These are phyloP conservation scores for Friedmanniomyces simplex DNA, from an alignment of 495 filamentous ascomycete species.

Conservation along the genomic window DNA sequence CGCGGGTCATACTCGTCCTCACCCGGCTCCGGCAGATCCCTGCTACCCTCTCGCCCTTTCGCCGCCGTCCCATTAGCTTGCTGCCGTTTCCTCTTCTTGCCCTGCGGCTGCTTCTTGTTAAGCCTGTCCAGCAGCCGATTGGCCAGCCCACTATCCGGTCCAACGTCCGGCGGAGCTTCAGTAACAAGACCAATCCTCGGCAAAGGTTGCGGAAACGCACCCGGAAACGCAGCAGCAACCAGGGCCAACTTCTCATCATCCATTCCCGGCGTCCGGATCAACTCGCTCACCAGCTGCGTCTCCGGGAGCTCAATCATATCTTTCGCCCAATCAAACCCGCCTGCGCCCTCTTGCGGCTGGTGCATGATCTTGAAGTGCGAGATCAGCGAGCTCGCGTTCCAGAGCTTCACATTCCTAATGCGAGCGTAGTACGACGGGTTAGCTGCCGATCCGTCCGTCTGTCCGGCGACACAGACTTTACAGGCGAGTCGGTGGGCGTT, in stretches of 20 bases:
- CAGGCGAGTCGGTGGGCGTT: constrained; percentile 55
- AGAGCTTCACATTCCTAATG: constrained; percentile 38
- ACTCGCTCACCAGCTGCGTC: constrained; percentile 35
- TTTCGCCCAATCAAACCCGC: constrained; percentile 48
- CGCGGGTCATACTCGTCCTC: constrained; percentile 39
- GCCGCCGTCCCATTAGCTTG: neutral
- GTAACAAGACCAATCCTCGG: constrained; percentile 12
- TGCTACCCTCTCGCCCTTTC: neutral
- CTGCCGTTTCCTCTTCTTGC: constrained; percentile 16
- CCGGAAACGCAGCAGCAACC: constrained; percentile 49
- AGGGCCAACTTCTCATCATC: constrained; percentile 45
- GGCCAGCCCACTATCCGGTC: constrained; percentile 4
- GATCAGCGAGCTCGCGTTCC: constrained; percentile 50
- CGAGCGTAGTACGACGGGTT: constrained; percentile 21
- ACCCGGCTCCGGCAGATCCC: constrained; percentile 14
- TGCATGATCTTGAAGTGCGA: constrained; percentile 60
- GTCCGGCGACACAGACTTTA: constrained; percentile 41
- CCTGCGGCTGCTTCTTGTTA: constrained; percentile 1
- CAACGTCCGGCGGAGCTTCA: neutral
- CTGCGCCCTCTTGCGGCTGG: constrained; percentile 24
- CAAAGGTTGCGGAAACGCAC: constrained; percentile 7
- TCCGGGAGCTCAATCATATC: constrained; percentile 65
- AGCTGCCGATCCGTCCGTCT: constrained; percentile 10
- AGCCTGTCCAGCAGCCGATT: constrained; percentile 11
- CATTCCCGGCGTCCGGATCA: constrained; percentile 42